These are phyloP conservation scores for Metschnikowia lunata DNA, from an alignment of 805 yeast genomes.

Conservation along the genomic window DNA sequence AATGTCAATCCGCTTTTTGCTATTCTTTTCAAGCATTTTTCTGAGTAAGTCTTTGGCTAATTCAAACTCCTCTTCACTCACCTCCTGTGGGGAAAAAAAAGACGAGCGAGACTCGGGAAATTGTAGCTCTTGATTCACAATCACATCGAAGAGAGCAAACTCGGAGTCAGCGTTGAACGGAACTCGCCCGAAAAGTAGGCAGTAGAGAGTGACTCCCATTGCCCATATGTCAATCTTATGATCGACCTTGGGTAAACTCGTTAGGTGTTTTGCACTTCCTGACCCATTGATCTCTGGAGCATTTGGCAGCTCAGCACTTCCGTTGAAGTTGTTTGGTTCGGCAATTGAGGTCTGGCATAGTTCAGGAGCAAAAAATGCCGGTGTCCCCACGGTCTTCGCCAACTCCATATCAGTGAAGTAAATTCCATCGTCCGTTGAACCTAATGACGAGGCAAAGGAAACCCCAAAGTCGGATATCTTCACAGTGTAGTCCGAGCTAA, in stretches of 20 bases:
- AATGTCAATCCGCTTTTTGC: constrained; percentile 62
- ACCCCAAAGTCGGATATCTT: constrained; percentile 98
- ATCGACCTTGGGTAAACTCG: constrained; percentile 50
- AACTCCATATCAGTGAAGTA: constrained; percentile 62
- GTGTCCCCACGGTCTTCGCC: constrained; percentile 96
- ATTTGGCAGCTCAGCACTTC: neutral
- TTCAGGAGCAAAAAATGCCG: constrained; percentile 89
- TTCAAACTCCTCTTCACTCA: constrained; percentile 40
- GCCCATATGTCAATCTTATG: constrained; percentile 97
- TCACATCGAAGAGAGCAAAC: constrained; percentile 78
- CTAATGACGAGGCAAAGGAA: constrained; percentile 59
- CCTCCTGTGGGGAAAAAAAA: constrained; percentile 37
- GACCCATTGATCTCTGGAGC: neutral
- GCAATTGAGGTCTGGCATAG: constrained; percentile 53
- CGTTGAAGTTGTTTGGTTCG: neutral
- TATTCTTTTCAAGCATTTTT: constrained; percentile 65
- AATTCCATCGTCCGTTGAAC: constrained; percentile 42
- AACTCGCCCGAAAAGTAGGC: constrained; percentile 79
- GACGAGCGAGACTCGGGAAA: constrained; percentile 46
- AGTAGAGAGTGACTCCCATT: constrained; percentile 84
- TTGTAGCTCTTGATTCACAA: constrained; percentile 54
- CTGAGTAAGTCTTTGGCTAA: constrained; percentile 55
- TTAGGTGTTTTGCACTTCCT: neutral
- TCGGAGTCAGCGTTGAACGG: constrained; percentile 89
- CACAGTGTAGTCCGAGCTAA: constrained; percentile 64